Evolutionary conservation across 768 basidiomycete genomes (phyloP), one percentile per base, ranked within the genome.

Genomic region (Candolleomyces aberdarensis): DNA sequence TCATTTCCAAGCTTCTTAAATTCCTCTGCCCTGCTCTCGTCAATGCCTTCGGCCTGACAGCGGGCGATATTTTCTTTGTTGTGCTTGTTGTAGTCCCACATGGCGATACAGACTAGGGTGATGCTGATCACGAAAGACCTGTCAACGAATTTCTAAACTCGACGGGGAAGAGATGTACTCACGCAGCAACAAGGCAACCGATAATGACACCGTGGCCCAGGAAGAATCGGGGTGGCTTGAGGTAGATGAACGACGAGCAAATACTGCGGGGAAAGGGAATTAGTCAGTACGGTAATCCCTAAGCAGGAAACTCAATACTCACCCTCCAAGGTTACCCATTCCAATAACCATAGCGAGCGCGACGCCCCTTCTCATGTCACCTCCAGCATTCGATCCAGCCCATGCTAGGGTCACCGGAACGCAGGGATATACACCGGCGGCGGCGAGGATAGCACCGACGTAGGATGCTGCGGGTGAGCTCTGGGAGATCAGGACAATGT

Each of bases 251-350:
- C 3, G 74, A 79, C 5, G 73, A 75, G 36, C 74, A 75, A 20
- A 71, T 79, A 65, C 83, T 84, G 62, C 17, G 17, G 26, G 3
- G 19, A 17, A 46, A 49, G 26, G 22, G 53, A 29, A 11, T 40
- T 57, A 11, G 44, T 32, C 39, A 29, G 17, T 20, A 20, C 17
- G 17, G 3, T 22, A 9, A 17, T 10, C 5, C 3, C 20, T 3
- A 19, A 14, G 5, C 2, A 14, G n/a, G 5, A 36, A n/a, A 59
- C 49, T 29, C 31, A 39, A 10, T 47, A 64, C 69, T 58, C 39
- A 72, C 74, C 75, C 77, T 60, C 84, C 84, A n/a, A 85, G 71
- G 61, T 86, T 86, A 31, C 81, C 84, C n/a, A 81, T 40, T 40
- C 82, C 83, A 49, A 82, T 78, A 17, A 85, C 77, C 74, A 84